These are phyloP conservation scores for Cryptococcus maquisensis DNA, from an alignment of 1,284 basidiomycete species.

Conservation along the genomic window DNA sequence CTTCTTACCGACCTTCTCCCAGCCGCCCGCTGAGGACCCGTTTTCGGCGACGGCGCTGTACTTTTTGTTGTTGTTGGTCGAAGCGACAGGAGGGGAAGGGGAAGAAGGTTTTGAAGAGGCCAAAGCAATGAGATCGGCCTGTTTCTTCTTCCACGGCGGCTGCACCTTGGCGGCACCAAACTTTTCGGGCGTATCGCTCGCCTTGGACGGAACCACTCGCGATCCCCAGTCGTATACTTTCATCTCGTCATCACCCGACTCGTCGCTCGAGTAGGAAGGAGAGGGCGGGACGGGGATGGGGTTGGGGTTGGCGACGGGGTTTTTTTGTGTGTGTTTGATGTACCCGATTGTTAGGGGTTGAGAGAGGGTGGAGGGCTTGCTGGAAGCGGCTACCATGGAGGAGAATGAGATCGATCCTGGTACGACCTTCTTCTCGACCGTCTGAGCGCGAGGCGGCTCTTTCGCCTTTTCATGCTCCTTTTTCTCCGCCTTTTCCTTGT, in stretches of 20 bases:
- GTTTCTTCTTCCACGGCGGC: not conserved
- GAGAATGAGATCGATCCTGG: not conserved
- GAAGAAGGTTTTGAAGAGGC: not conserved
- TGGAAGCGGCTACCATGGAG: not conserved
- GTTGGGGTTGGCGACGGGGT: too few species aligned
- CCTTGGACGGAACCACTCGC: not conserved
- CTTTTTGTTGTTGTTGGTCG: not conserved
- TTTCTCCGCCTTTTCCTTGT: not conserved
- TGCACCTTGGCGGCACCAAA: not conserved
- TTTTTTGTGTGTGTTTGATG: too few species aligned
- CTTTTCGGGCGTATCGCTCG: not conserved
- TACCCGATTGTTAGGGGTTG: too few species aligned
- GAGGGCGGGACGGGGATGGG: not conserved
- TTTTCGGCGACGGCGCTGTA: not conserved
- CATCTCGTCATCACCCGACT: constrained; percentile 2
- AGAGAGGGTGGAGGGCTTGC: not conserved
- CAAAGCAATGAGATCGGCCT: not conserved
- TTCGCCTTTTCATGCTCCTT: not conserved
- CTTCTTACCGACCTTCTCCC: not conserved
- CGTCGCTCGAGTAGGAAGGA: not conserved
- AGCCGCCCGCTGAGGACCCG: not conserved
- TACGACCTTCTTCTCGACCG: not conserved
- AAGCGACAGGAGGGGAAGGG: not conserved
- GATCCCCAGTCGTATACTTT: constrained; percentile 15
- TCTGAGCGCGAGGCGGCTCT: not conserved